A percentile compares a stretch with the other conserved stretches of the same genome.
Conservation (phyloP, 768 basidiomycete species). For the Boletus rex-veris region DNA sequence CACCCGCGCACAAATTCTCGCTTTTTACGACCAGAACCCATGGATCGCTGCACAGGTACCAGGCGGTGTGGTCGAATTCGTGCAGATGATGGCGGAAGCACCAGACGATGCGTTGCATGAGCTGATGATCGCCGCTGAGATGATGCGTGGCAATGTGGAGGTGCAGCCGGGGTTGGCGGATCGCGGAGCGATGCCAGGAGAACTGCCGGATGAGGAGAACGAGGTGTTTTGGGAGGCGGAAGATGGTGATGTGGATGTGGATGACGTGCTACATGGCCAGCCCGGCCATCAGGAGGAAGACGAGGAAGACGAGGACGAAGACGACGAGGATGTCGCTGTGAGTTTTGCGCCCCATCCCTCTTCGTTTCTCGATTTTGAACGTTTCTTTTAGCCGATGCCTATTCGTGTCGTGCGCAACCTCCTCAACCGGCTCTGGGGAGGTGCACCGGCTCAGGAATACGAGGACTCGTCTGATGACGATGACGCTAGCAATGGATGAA, state of each 20-base stretch:
- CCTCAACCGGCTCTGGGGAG: slow-evolving; percentile 57
- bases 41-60: slow-evolving; percentile 54
- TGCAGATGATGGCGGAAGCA: slow-evolving; percentile 50
- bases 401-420: slow-evolving; percentile 56
- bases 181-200: slow-evolving; percentile 37
- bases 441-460: slow-evolving; percentile 19
- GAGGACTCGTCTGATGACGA: slow-evolving; percentile 24
- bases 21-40: slow-evolving; percentile 57
- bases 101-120: slow-evolving; percentile 60
- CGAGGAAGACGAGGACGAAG: slow-evolving; percentile 33
- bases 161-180: slow-evolving; percentile 24
- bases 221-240: slow-evolving; percentile 23
- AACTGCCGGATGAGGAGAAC: slow-evolving; percentile 41
- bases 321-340: slow-evolving; percentile 46
- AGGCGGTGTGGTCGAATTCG: slow-evolving; percentile 63
- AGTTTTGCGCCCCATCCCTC: slow-evolving; percentile 12
- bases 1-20: slow-evolving; percentile 57
- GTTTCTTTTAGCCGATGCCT: slow-evolving; percentile 50
- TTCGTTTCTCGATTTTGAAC: neutral
- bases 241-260: slow-evolving; percentile 24
- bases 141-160: slow-evolving; percentile 30
- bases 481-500: neutral
- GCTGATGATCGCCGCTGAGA: slow-evolving; percentile 48
- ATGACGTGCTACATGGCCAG: slow-evolving; percentile 14
- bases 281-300: slow-evolving; percentile 33